Evolutionary conservation across 768 basidiomycete genomes (phyloP), one percentile per base, ranked within the genome.

Genomic region (Termitomyces sp.): DNA sequence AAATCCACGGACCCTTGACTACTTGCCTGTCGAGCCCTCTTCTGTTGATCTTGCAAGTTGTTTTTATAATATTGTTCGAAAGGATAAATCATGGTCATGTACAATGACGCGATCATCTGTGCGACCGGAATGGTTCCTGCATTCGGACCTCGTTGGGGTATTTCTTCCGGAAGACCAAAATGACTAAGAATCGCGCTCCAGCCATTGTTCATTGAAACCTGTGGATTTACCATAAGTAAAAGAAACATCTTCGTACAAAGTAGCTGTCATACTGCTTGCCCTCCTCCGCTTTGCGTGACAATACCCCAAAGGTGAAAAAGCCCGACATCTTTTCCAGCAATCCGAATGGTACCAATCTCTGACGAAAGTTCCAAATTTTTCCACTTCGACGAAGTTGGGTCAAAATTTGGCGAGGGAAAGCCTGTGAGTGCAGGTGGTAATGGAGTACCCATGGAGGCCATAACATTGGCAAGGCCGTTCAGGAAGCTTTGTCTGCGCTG

Each of bases 381-480:
- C 85, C 87, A 92, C 22, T 73, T 78, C 1, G 90, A 84, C 44
- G 73, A 78, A 46, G 68, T 69, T 28, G 81, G 84, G 69, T 93
- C 90, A 62, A 83, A 92, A 52, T 73, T 75, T 4, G 80, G 74
- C 51, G 78, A 77, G 18, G 79, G 75, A 49, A 84, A 65, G 47
- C 88, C 86, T 10, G 87, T 90, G 59, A 92, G 75, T 18, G 79
- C 69, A n/a, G 88, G 88, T 3, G 92, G 92, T 3, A 93, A 76
- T 51, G 90, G 90, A n/a, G 70, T 77, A 36, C 77, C 77, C 46
- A 81, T 80, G 58, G 75, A 75, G 51, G 72, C 65, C 79, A 88
- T 87, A 55, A 87, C 64, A 50, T 71, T 79, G 54, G 85, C 83
- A 39, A 93, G 81, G 51, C 80, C 77, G 44, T 67, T 62, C 56